Base-by-base conservation (phyloP, 2,329 filamentous ascomycete species). In the Paraphoma sp. region DNA sequence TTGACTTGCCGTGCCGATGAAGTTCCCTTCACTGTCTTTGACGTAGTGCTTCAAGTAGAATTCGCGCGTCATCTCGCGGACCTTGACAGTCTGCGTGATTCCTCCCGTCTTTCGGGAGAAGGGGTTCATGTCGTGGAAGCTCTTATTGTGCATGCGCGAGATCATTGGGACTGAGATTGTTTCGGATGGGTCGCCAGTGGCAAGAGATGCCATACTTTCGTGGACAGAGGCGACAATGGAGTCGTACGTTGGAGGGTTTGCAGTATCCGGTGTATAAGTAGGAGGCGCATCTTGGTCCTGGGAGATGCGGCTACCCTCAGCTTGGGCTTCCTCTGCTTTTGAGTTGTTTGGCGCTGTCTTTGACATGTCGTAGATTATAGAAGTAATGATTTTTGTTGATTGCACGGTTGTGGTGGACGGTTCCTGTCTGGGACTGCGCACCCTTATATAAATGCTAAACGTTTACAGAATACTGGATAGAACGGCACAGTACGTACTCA, bases 21-120 rank as follows among this genome's bases (percentile, higher is more conserved):
- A 74, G 3, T 70, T 72, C 1, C 71, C 72, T 2, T 71, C 53
- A 0, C 54, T 44, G 46, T 74, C 68, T 16, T 73, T 72, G n/a
- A 64, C 67, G 42, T 75, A 75, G 44, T 69, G 62, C 30, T 66
- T 63, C 1, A 68, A 56, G 53, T 72, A 74, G 43, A 55, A 43
- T 2, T 43, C 41, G 1, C 60, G 62, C 81, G 30, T 62, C 60
- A 65, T 65, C 5, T 54, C 51, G 2, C 62, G 54, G 12, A 47
- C 33, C 3, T 51, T 28, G 3, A 65, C 51, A 2, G 51, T 53
- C 18, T 60, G 53, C 1, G 54, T 42, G 3, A 41, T 6, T 45
- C 51, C 53, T 4, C 49, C 48, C 18, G 52, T 54, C 28, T 63
- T 65, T 33, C 45, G 60, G 0, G 51, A 57, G 43, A 65, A 61